A percentile compares a stretch with the other conserved stretches of the same genome.
These are phyloP conservation scores for Aspergillaceae sp. DNA, from an alignment of 2,329 filamentous ascomycete genomes.

Conservation along the genomic window DNA sequence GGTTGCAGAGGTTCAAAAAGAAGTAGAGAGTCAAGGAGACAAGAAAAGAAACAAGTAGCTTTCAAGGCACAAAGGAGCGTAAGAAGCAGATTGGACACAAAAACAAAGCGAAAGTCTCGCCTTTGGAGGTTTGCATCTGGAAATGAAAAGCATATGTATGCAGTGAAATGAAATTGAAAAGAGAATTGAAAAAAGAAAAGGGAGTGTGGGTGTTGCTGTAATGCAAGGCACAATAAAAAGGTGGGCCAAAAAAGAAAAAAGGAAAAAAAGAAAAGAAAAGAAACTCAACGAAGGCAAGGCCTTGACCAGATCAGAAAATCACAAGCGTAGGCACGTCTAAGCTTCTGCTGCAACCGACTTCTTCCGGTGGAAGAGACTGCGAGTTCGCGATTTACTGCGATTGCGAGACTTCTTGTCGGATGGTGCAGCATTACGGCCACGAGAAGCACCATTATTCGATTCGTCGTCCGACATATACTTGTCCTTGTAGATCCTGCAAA, in stretches of 20 bases:
- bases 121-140: neutral
- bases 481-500: constrained; percentile 80
- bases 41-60: constrained; percentile 5
- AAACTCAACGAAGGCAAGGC: constrained; percentile 1
- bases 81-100: constrained; percentile 1
- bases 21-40: constrained; percentile 6
- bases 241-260: constrained; percentile 5
- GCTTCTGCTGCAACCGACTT: constrained; percentile 30
- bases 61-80: neutral
- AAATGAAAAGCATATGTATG: neutral
- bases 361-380: constrained; percentile 63
- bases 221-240: no score
- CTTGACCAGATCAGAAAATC: neutral
- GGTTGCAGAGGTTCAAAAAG: neutral
- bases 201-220: neutral
- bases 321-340: constrained; percentile 9
- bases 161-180: neutral
- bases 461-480: constrained; percentile 72
- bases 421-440: constrained; percentile 31
- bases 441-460: constrained; percentile 24
- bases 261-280: constrained; percentile 8
- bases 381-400: constrained; percentile 67
- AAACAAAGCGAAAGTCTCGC: constrained; percentile 4
- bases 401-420: constrained; percentile 60
- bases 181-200: neutral